Evolutionary conservation across 1,139 yeast genomes (phyloP).

Genomic region (Saccharomyces pastorianus): DNA sequence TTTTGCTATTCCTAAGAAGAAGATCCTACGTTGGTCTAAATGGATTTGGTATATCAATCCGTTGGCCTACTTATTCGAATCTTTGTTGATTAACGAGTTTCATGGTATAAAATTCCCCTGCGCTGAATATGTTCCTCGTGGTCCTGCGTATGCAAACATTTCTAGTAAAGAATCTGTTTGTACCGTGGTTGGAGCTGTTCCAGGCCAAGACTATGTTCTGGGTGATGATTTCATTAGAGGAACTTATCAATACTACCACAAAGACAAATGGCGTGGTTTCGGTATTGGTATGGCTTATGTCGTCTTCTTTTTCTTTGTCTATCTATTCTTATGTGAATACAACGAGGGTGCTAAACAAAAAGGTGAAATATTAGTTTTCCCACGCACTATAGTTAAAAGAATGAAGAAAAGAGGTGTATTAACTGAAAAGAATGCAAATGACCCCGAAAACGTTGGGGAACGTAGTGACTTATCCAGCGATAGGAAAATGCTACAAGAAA

Average conservation of each 20-base stretch:
- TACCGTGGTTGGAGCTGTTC: conserved; percentile 36
- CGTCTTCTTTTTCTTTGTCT: conserved; percentile 47
- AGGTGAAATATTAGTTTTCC: conserved; percentile 65
- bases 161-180: conserved; percentile 37
- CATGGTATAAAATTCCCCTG: conserved; percentile 40
- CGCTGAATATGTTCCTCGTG: conserved; percentile 27
- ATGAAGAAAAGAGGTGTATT: conserved; percentile 26
- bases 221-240: conserved; percentile 35
- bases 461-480: conserved; percentile 6
- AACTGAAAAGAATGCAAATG: conserved; percentile 14
- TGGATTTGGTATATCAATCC: conserved; percentile 65
- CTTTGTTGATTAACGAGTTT: conserved; percentile 54
- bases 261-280: conserved; percentile 64
- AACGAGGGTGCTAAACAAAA: conserved; percentile 61
- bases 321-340: conserved; percentile 46
- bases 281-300: conserved; percentile 55
- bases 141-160: conserved; percentile 35
- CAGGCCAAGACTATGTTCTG: conserved; percentile 32
- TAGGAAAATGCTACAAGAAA: conserved; percentile 5
- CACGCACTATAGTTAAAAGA: conserved; percentile 35
- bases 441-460: conserved; percentile 16
- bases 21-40: conserved; percentile 59
- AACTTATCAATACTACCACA: conserved; percentile 37
- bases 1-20: conserved; percentile 50
- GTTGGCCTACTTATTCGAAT: conserved; percentile 51